A percentile compares a stretch with the other conserved stretches of the same genome.
phyloP scores from a whole-genome alignment of 2,329 filamentous ascomycete species.

The Ambrosiella xylebori region DNA sequence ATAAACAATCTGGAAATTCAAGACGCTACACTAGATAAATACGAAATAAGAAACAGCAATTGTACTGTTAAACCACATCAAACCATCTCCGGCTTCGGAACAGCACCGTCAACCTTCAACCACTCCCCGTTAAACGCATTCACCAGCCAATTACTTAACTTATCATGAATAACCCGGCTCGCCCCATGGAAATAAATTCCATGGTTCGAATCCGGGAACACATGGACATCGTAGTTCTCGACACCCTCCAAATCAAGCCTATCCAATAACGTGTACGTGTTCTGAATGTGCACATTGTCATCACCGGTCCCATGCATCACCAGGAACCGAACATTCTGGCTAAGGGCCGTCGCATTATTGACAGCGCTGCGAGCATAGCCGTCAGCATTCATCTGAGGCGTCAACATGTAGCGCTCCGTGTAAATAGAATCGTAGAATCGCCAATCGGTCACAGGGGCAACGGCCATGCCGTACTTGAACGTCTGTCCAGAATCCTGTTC shows the following conservation, averaged over 20 bases:
- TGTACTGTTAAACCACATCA: not conserved
- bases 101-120: slow-evolving; percentile 41
- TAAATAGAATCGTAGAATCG: slow-evolving; percentile 88
- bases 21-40: not conserved
- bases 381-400: slow-evolving; percentile 58
- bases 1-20: not conserved
- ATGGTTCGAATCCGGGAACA: slow-evolving; percentile 94
- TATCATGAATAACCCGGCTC: slow-evolving; percentile 79
- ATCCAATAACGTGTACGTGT: slow-evolving; percentile 74
- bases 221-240: slow-evolving; percentile 90
- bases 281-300: slow-evolving; percentile 96
- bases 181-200: slow-evolving; percentile 90
- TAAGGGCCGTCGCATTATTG: slow-evolving; percentile 54
- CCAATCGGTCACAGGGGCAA: slow-evolving; percentile 98
- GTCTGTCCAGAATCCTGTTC: slow-evolving; percentile 79
- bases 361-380: slow-evolving; percentile 68
- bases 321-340: slow-evolving; percentile 68
- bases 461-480: slow-evolving; percentile 94
- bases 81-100: slow-evolving; percentile 24
- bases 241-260: slow-evolving; percentile 64
- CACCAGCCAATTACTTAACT: slow-evolving; percentile 81
- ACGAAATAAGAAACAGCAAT: not conserved
- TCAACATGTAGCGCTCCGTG: slow-evolving; percentile 95
- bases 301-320: slow-evolving; percentile 94
- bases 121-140: slow-evolving; percentile 98